These are phyloP conservation scores for Asclepias syriaca DNA, from an alignment of 257 asterid genomes.

Conservation along the genomic window DNA sequence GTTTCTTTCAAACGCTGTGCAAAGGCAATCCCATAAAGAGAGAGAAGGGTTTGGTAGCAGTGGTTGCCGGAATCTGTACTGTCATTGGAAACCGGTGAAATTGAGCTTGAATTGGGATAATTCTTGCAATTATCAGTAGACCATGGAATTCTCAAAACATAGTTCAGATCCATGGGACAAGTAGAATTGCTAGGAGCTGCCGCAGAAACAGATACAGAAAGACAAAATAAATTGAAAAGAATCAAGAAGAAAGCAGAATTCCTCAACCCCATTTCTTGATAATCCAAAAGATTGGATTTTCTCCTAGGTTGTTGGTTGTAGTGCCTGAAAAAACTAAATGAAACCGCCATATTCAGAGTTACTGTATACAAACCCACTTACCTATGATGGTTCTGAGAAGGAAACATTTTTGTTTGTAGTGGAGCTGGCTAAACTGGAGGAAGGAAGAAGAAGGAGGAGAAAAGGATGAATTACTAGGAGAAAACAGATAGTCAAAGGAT, in stretches of 20 bases:
- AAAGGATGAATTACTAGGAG: not conserved
- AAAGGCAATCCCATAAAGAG: conserved; percentile 59
- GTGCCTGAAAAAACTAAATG: not conserved
- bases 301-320: not conserved
- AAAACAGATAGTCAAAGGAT: not conserved
- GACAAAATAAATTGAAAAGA: conserved; percentile 17
- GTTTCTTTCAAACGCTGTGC: conserved; percentile 54
- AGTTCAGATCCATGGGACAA: conserved; percentile 66
- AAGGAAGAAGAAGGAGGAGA: not conserved
- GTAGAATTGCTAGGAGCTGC: conserved; percentile 16
- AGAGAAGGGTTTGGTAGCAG: conserved; percentile 74
- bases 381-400: conserved; percentile 3
- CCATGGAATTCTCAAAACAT: conserved; percentile 64
- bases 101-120: conserved; percentile 15
- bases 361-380: too few species aligned
- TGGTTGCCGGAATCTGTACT: conserved; percentile 18
- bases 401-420: too few species aligned
- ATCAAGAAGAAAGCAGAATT: conserved; percentile 32
- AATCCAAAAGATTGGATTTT: not conserved
- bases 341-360: not conserved
- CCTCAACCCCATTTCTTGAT: conserved; percentile 27
- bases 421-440: not conserved
- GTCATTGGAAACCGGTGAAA: conserved; percentile 16
- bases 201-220: conserved; percentile 15
- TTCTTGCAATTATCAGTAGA: conserved; percentile 47